Conservation (phyloP, 1,139 yeast genomes). For the Yamadazyma atlantica region DNA sequence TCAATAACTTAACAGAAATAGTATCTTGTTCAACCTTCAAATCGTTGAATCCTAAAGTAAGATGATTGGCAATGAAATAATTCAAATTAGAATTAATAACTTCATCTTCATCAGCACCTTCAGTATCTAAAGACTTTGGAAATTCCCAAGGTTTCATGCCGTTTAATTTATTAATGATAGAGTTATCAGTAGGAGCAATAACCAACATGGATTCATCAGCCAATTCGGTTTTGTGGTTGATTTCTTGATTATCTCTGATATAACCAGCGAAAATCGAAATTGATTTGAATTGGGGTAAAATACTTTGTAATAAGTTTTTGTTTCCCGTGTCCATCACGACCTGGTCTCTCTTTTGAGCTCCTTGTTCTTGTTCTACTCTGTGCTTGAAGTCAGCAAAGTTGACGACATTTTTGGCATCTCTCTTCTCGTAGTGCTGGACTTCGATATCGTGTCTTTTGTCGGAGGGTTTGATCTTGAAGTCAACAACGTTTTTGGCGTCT, state of each 20-base stretch:
- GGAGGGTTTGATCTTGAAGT: too few species aligned
- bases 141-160: slow-evolving; percentile 68
- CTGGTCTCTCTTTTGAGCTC: slow-evolving; percentile 11
- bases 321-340: slow-evolving; percentile 13
- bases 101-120: slow-evolving; percentile 32
- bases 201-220: slow-evolving; percentile 41
- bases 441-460: too few species aligned
- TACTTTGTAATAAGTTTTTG: slow-evolving; percentile 13
- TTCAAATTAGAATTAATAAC: slow-evolving; percentile 47
- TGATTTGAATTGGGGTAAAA: slow-evolving; percentile 42
- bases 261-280: slow-evolving; percentile 57
- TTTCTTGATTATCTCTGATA: slow-evolving; percentile 49
- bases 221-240: slow-evolving; percentile 42
- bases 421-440: slow-evolving; percentile 9
- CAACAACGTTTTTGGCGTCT: slow-evolving; percentile 23
- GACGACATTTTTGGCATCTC: slow-evolving; percentile 21
- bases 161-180: slow-evolving; percentile 37
- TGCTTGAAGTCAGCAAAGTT: slow-evolving; percentile 8
- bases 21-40: slow-evolving; percentile 12
- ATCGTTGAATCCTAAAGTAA: slow-evolving; percentile 22
- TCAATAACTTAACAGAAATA: slow-evolving; percentile 24
- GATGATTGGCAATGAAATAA: slow-evolving; percentile 55
- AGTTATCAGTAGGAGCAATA: slow-evolving; percentile 62
- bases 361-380: slow-evolving; percentile 5
- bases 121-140: slow-evolving; percentile 42